These are phyloP conservation scores for Pelargonium citronellum DNA, from an alignment of 441 rosid species.

Conservation along the genomic window DNA sequence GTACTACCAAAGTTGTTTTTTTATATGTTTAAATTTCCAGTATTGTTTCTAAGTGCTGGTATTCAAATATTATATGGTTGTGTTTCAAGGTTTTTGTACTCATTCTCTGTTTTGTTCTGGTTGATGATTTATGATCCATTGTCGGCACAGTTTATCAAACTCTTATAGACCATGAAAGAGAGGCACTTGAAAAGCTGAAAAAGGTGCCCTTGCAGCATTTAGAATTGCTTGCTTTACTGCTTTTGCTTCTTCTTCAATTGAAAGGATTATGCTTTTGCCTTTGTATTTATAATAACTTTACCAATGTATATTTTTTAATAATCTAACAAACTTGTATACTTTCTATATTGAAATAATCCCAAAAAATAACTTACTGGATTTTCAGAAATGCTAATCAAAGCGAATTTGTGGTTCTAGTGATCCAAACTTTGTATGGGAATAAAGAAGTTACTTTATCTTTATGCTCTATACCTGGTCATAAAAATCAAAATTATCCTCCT, in stretches of 20 bases:
- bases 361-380: not conserved
- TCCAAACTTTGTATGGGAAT: not conserved
- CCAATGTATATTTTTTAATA: conserved; percentile 17
- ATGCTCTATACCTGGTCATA: not conserved
- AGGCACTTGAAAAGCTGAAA: conserved; percentile 16
- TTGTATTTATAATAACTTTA: conserved; percentile 17
- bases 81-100: not conserved
- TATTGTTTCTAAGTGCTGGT: too few species aligned
- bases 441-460: not conserved
- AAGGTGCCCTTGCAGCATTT: conserved; percentile 9
- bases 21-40: not conserved
- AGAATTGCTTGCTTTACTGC: conserved; percentile 18
- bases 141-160: conserved; percentile 9
- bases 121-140: conserved; percentile 2
- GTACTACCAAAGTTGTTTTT: too few species aligned
- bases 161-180: conserved; percentile 16
- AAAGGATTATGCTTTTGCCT: conserved; percentile 26
- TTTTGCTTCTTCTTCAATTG: conserved; percentile 24
- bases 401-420: not conserved
- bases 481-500: not conserved
- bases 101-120: not conserved
- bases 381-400: not conserved
- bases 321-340: not conserved
- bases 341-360: not conserved
- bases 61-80: not conserved